A percentile compares a stretch with the other conserved stretches of the same genome.
Evolutionary conservation across 2,329 filamentous ascomycete genomes (phyloP).

Genomic region (Fusarium falciforme): DNA sequence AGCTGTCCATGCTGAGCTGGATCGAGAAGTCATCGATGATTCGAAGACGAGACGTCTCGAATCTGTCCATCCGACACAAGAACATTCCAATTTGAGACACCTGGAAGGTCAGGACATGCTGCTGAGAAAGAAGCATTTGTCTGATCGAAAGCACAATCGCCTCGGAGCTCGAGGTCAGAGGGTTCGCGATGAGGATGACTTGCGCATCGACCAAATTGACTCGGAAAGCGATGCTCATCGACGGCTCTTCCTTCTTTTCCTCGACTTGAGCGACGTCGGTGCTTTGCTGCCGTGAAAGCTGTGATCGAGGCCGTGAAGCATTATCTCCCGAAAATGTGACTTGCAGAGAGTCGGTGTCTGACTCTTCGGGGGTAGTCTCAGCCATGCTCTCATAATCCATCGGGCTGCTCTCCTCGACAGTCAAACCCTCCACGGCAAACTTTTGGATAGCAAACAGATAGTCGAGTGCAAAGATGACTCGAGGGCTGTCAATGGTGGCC

Average conservation of each 20-base stretch:
- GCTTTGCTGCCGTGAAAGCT: constrained; percentile 43
- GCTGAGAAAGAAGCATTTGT: constrained; percentile 90
- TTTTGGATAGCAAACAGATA: constrained; percentile 91
- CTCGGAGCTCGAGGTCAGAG: constrained; percentile 88
- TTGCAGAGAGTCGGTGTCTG: constrained; percentile 69
- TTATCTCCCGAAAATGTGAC: constrained; percentile 55
- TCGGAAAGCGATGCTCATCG: constrained; percentile 85
- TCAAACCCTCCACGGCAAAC: constrained; percentile 80
- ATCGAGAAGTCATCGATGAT: constrained; percentile 98
- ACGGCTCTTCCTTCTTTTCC: constrained; percentile 40
- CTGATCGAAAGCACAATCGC: constrained; percentile 96
- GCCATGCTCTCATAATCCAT: constrained; percentile 64
- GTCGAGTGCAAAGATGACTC: constrained; percentile 94
- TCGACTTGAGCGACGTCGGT: constrained; percentile 28
- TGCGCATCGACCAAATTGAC: constrained; percentile 97
- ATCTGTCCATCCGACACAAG: constrained; percentile 96
- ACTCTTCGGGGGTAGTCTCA: constrained; percentile 66
- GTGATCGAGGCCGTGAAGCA: constrained; percentile 47
- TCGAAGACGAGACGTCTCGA: constrained; percentile 88
- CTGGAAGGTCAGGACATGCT: constrained; percentile 93
- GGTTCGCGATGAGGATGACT: constrained; percentile 95
- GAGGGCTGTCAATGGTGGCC: constrained; percentile 92
- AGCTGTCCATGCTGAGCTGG: constrained; percentile 85
- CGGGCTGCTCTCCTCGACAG: constrained; percentile 66
- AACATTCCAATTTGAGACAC: constrained; percentile 98